phyloP scores from a whole-genome alignment of 805 yeast species.

The Kazachstania africana region DNA sequence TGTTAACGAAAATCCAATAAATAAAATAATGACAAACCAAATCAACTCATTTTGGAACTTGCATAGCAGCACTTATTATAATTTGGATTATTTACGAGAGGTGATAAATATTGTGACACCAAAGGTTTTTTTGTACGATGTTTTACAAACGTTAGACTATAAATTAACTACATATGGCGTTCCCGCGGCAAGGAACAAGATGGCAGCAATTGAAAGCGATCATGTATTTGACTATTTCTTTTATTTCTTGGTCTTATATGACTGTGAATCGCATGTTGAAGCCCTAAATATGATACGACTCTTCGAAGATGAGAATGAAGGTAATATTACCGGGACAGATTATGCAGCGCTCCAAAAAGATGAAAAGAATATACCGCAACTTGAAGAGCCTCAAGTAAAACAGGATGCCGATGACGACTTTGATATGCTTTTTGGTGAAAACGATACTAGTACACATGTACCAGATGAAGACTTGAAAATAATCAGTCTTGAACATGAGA shows the following conservation, averaged over 20 bases:
- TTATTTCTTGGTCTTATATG: conserved; percentile 22
- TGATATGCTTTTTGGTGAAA: conserved; percentile 27
- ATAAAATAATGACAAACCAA: conserved; percentile 25
- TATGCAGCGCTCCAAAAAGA: conserved; percentile 1
- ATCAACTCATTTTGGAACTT: conserved; percentile 27
- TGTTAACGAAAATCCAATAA: conserved; percentile 20
- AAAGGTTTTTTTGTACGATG: conserved; percentile 16
- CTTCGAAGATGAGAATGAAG: conserved; percentile 7
- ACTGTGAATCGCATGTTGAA: conserved; percentile 15
- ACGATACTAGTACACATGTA: conserved; percentile 20
- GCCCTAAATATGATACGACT: conserved; percentile 14
- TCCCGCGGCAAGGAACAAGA: conserved; percentile 16
- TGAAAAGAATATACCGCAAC: conserved; percentile 1
- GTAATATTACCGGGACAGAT: too few relatives aligned
- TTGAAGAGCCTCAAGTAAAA: conserved; percentile 6
- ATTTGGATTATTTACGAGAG: conserved; percentile 21
- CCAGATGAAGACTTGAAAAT: conserved; percentile 11
- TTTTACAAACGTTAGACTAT: conserved; percentile 16
- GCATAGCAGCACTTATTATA: conserved; percentile 27
- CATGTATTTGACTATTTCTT: conserved; percentile 21
- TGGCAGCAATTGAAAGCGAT: conserved; percentile 13
- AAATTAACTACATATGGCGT: conserved; percentile 17
- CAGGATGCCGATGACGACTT: conserved; percentile 23
- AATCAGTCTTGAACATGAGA: too few relatives aligned
- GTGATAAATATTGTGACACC: conserved; percentile 22